phyloP scores from a whole-genome alignment of 2,329 filamentous ascomycete genomes.

The Paecilomyces sp. region DNA sequence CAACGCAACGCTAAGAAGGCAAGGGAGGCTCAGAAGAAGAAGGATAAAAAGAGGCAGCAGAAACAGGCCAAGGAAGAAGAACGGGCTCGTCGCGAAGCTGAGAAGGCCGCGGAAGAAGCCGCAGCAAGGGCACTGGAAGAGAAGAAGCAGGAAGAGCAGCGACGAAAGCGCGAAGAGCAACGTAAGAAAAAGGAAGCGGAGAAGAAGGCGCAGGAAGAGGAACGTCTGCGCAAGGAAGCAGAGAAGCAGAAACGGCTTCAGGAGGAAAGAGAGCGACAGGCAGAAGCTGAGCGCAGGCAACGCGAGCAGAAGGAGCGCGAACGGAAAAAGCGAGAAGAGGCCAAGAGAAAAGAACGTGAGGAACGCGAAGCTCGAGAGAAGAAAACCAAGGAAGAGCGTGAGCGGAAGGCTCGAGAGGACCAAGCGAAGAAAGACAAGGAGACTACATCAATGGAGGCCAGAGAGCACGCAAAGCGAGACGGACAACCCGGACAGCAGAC shows the following conservation, averaged over 20 bases:
- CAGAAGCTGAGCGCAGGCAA: slow-evolving; percentile 75
- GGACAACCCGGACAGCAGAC: slow-evolving; percentile 10
- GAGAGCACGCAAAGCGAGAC: slow-evolving; percentile 42
- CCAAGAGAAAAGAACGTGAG: slow-evolving; percentile 71
- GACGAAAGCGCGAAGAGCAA: slow-evolving; percentile 78
- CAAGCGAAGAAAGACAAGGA: slow-evolving; percentile 54
- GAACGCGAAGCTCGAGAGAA: slow-evolving; percentile 53
- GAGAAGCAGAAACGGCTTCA: slow-evolving; percentile 72
- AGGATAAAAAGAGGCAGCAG: slow-evolving; percentile 85
- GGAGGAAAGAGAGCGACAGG: slow-evolving; percentile 79
- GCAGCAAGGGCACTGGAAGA: slow-evolving; percentile 68
- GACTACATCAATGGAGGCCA: slow-evolving; percentile 34
- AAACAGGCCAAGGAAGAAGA: slow-evolving; percentile 88
- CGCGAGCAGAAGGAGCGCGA: slow-evolving; percentile 73
- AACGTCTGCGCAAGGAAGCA: slow-evolving; percentile 73
- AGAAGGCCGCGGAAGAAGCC: slow-evolving; percentile 81
- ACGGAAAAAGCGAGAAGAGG: slow-evolving; percentile 65
- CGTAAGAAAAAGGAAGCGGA: slow-evolving; percentile 85
- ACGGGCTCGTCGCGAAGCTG: slow-evolving; percentile 77
- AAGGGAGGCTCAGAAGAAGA: slow-evolving; percentile 89
- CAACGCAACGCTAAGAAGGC: slow-evolving; percentile 88
- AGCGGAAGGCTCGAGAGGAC: slow-evolving; percentile 43
- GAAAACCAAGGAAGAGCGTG: slow-evolving; percentile 56
- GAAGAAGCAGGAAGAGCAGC: slow-evolving; percentile 72
- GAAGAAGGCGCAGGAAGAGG: slow-evolving; percentile 84